Evolutionary conservation across 192 early-diverging fungal genomes (phyloP).

Genomic region (Helicostylum pulchrum): DNA sequence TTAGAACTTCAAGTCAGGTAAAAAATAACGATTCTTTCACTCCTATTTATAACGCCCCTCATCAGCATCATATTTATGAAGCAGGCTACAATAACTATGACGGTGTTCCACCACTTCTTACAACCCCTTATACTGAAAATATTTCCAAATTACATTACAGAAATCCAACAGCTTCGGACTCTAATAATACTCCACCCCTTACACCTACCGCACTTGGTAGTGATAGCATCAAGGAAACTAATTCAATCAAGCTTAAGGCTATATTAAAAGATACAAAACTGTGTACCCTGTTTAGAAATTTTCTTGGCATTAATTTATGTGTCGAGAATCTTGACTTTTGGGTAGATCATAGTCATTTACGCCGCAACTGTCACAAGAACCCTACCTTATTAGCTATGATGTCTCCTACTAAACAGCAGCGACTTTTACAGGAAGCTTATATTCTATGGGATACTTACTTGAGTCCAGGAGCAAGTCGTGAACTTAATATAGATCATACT

Average conservation of each 20-base stretch:
- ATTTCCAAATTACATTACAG: neutral
- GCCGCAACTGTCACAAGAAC: slow-evolving; percentile 41
- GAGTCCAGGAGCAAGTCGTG: slow-evolving; percentile 34
- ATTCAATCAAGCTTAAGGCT: slow-evolving; percentile 50
- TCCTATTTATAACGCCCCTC: neutral
- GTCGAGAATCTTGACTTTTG: slow-evolving; percentile 73
- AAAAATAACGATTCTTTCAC: neutral
- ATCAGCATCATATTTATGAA: neutral
- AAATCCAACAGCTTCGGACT: neutral
- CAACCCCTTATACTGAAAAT: neutral
- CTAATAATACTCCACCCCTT: neutral
- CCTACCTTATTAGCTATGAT: slow-evolving; percentile 21
- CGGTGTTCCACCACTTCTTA: neutral
- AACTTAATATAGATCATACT: slow-evolving; percentile 50
- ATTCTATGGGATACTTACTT: slow-evolving; percentile 48
- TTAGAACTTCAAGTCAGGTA: too few species aligned
- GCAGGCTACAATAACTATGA: too few species aligned
- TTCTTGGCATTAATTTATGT: slow-evolving; percentile 63
- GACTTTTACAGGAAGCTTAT: slow-evolving; percentile 46
- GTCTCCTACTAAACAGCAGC: slow-evolving; percentile 32
- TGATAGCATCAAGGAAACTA: slow-evolving; percentile 39
- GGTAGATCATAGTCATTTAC: slow-evolving; percentile 44
- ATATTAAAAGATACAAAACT: slow-evolving; percentile 55
- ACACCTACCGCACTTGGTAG: neutral
- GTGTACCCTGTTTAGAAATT: slow-evolving; percentile 56